phyloP scores from a whole-genome alignment of 805 yeast genomes.

The Dipodascopsis uninucleata region DNA sequence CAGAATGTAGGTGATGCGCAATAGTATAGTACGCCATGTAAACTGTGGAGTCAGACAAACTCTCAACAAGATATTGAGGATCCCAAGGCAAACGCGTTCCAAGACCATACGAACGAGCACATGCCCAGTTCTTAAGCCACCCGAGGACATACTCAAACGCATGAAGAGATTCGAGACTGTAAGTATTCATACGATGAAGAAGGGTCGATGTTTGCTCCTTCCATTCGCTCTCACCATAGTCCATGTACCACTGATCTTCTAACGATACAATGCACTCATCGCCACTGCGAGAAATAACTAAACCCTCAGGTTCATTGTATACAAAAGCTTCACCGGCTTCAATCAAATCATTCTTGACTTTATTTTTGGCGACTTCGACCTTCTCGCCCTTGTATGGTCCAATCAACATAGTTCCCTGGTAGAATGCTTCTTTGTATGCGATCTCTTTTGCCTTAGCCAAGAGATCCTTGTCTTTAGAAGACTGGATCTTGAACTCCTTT shows the following conservation, averaged over 20 bases:
- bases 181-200: constrained; percentile 70
- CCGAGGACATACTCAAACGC: constrained; percentile 92
- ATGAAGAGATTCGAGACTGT: constrained; percentile 75
- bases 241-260: constrained; percentile 98
- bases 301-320: constrained; percentile 90
- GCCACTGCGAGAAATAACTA: constrained; percentile 90
- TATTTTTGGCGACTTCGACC: constrained; percentile 87
- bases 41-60: constrained; percentile 90
- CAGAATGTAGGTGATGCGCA: constrained; percentile 78
- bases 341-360: constrained; percentile 77
- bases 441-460: constrained; percentile 89
- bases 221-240: constrained; percentile 95
- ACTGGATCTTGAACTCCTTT: constrained; percentile 82
- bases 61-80: constrained; percentile 85
- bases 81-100: constrained; percentile 98
- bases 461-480: constrained; percentile 86
- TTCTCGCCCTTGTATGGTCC: constrained; percentile 86
- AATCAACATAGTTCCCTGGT: constrained; percentile 74
- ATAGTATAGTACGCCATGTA: constrained; percentile 95
- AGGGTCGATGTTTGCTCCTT: constrained; percentile 75
- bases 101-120: constrained; percentile 91
- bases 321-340: constrained; percentile 76
- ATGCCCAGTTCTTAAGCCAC: constrained; percentile 98
- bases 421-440: constrained; percentile 95
- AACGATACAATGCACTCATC: constrained; percentile 94